Evolutionary conservation across 2,329 filamentous ascomycete genomes (phyloP).

Genomic region (Stemphylium lycopersici): DNA sequence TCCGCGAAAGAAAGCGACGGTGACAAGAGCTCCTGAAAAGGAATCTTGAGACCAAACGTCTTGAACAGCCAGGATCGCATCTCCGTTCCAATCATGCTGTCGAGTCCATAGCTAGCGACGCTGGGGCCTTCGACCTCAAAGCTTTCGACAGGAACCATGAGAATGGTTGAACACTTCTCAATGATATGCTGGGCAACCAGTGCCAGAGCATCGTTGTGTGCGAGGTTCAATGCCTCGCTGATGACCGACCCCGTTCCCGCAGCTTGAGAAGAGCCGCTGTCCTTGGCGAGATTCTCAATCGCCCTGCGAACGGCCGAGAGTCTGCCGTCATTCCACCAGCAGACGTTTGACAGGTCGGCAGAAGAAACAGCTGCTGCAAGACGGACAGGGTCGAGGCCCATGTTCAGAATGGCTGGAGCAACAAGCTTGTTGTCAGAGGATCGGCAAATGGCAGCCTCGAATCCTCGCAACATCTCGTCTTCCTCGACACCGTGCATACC

Average conservation of each 20-base stretch:
- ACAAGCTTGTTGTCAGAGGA: too few relatives aligned
- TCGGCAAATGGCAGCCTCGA: background rate
- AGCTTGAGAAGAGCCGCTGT: too few relatives aligned
- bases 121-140: background rate
- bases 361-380: too few relatives aligned
- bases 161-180: background rate
- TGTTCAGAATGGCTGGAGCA: too few relatives aligned
- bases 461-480: background rate
- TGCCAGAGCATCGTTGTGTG: background rate
- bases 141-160: background rate
- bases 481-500: constrained; percentile 14
- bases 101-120: constrained; percentile 14
- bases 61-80: constrained; percentile 19
- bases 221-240: background rate
- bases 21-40: background rate
- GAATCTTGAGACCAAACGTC: constrained; percentile 8
- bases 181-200: background rate
- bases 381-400: too few relatives aligned
- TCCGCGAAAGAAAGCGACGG: too few relatives aligned
- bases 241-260: too few relatives aligned
- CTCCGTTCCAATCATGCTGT: constrained; percentile 20
- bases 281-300: too few relatives aligned
- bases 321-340: too few relatives aligned
- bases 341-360: too few relatives aligned
- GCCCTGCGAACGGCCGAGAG: too few relatives aligned